phyloP scores from a whole-genome alignment of 2,329 filamentous ascomycete genomes.

The Fusarium pseudonygamai region DNA sequence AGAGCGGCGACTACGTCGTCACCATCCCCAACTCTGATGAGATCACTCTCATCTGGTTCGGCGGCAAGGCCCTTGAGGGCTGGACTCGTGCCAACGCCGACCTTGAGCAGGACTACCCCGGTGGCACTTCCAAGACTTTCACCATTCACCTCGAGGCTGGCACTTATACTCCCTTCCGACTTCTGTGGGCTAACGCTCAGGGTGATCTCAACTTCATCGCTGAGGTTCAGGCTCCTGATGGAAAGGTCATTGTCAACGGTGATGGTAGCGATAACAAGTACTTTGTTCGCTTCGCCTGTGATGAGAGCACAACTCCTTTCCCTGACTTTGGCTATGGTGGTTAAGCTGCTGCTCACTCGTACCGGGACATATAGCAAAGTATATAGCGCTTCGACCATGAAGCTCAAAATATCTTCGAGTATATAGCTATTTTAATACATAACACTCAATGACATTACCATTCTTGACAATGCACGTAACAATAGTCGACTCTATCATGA shows the following conservation, averaged over 20 bases:
- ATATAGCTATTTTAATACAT: background rate
- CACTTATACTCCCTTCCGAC: conserved; percentile 14
- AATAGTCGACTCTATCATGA: fast-evolving
- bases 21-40: conserved; percentile 15
- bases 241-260: conserved; percentile 1
- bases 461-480: background rate
- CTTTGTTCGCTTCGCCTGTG: conserved; percentile 2
- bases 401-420: background rate
- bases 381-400: background rate
- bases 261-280: conserved; percentile 1
- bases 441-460: background rate
- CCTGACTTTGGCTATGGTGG: background rate
- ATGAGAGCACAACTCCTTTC: background rate
- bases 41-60: conserved; percentile 16
- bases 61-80: background rate
- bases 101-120: conserved; percentile 11
- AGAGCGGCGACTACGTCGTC: background rate
- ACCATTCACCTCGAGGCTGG: background rate
- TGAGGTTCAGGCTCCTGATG: conserved; percentile 1
- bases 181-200: conserved; percentile 14
- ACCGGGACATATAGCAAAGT: background rate
- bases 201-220: conserved; percentile 12
- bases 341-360: background rate
- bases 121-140: background rate
- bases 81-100: background rate